A percentile compares a stretch with the other conserved stretches of the same genome.
These are phyloP conservation scores for Gremmenia infestans DNA, from an alignment of 2,329 filamentous ascomycete genomes.

Conservation along the genomic window DNA sequence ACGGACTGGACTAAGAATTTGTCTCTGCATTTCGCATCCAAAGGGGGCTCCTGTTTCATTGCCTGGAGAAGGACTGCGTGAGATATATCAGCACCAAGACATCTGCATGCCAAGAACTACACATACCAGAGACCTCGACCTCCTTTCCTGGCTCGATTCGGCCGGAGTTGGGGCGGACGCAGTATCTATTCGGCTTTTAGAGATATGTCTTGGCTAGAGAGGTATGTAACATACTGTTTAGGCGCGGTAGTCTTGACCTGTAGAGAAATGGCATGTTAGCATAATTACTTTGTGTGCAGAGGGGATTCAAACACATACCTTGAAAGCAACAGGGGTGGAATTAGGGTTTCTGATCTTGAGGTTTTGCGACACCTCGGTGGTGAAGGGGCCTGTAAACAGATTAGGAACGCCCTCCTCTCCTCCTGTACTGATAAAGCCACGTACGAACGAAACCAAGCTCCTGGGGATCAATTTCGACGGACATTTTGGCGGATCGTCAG, in stretches of 20 bases:
- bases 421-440: constrained; percentile 32
- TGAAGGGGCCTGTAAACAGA: constrained; percentile 54
- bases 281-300: background rate
- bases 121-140: constrained; percentile 86
- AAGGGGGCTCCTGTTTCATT: constrained; percentile 90
- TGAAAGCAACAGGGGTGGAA: constrained; percentile 60
- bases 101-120: constrained; percentile 1
- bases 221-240: constrained; percentile 70
- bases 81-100: constrained; percentile 14
- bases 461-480: constrained; percentile 84
- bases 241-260: constrained; percentile 98
- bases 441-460: constrained; percentile 93
- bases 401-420: constrained; percentile 10
- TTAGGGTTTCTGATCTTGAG: constrained; percentile 63
- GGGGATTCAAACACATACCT: constrained; percentile 44
- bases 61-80: constrained; percentile 82
- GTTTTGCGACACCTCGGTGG: constrained; percentile 58
- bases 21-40: constrained; percentile 87
- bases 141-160: constrained; percentile 85
- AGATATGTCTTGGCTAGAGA: constrained; percentile 6
- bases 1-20: constrained; percentile 97
- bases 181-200: constrained; percentile 64
- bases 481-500: constrained; percentile 57
- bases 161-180: constrained; percentile 93
- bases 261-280: constrained; percentile 26